Conservation (phyloP, 2,329 filamentous ascomycete species). For the Thielaviopsis populi region DNA sequence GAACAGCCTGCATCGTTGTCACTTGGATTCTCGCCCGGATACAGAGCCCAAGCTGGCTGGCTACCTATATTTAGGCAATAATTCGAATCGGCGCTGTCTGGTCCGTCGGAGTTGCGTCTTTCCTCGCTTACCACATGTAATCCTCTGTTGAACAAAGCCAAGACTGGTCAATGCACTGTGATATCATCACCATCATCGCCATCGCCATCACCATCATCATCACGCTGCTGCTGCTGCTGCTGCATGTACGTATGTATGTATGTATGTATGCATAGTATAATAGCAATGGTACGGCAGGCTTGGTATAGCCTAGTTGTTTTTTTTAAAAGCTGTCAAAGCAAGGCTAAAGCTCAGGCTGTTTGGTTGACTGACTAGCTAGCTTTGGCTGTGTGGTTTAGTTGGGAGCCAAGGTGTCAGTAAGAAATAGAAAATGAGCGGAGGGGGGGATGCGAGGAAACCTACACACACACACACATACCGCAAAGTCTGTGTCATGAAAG, state of each 20-base stretch:
- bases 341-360: neutral
- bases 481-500: neutral
- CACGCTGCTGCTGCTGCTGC: no score
- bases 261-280: neutral
- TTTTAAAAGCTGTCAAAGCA: neutral
- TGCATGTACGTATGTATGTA: no score
- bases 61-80: neutral
- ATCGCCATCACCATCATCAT: neutral
- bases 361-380: neutral
- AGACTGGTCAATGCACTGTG: neutral
- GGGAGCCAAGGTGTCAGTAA: neutral
- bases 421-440: neutral
- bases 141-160: neutral
- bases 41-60: neutral
- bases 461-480: no score
- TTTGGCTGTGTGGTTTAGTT: neutral
- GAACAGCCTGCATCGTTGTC: neutral
- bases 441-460: neutral
- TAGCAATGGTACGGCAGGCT: neutral
- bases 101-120: neutral
- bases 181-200: neutral
- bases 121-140: neutral
- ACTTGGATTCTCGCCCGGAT: neutral
- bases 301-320: neutral
- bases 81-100: neutral